phyloP scores from a whole-genome alignment of 305 asterid species.

The Rubia balearica region DNA sequence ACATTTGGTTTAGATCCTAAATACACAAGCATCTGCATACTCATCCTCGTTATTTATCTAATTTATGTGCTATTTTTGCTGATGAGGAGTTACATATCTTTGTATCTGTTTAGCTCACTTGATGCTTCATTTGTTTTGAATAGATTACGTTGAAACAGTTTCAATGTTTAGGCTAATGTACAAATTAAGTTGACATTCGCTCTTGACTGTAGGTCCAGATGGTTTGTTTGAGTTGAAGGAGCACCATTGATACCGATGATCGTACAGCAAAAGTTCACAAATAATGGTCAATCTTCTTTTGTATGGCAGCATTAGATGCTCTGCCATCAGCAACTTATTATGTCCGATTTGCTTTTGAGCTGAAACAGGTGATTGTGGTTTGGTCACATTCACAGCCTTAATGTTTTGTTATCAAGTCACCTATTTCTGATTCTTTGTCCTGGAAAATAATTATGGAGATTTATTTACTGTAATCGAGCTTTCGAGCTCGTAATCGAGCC shows the following conservation, averaged over 20 bases:
- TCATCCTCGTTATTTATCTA: background rate
- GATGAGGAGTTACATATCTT: background rate
- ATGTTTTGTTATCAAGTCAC: background rate
- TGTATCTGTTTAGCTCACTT: background rate
- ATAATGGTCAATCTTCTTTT: constrained; percentile 20
- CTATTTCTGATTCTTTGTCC: background rate
- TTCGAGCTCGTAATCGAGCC: too few species aligned
- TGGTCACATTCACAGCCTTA: background rate
- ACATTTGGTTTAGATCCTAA: background rate
- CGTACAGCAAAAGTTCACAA: constrained; percentile 7
- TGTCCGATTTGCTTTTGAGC: background rate
- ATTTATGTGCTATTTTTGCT: background rate
- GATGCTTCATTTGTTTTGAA: background rate
- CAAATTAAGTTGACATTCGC: background rate
- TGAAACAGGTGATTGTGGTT: background rate
- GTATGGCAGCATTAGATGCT: constrained; percentile 20
- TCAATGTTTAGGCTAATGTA: background rate
- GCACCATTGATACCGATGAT: constrained; percentile 30
- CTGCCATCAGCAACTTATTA: constrained; percentile 7
- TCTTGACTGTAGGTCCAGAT: constrained; percentile 54
- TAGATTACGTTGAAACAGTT: background rate
- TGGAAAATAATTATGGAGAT: background rate
- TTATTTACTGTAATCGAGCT: background rate
- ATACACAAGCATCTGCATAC: background rate
- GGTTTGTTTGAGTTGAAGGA: constrained; percentile 56